Percentiles rank a stretch among this genome's conserved stretches.
Conservation (phyloP, 768 basidiomycete species). For the Dacryopinax primogenitus region DNA sequence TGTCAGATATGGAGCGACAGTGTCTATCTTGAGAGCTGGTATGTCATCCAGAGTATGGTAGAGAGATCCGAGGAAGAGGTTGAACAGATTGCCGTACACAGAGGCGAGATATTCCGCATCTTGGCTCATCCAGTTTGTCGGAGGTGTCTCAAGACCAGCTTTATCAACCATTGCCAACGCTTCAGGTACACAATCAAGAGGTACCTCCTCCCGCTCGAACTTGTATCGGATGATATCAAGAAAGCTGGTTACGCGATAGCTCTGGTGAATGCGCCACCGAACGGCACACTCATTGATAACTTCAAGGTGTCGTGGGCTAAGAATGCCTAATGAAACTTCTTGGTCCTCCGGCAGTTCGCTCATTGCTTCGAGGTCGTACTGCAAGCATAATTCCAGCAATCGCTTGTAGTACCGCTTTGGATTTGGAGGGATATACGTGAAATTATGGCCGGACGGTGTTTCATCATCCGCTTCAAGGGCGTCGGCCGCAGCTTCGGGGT, state of each 20-base stretch:
- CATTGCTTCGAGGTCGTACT: conserved; percentile 79
- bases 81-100: conserved; percentile 65
- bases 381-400: conserved; percentile 68
- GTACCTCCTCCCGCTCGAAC: conserved; percentile 81
- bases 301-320: conserved; percentile 65
- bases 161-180: conserved; percentile 63
- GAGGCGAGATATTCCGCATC: conserved; percentile 62
- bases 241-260: conserved; percentile 68
- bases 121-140: conserved; percentile 62
- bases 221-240: conserved; percentile 74
- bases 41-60: conserved; percentile 73
- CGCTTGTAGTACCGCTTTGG: conserved; percentile 75
- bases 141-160: conserved; percentile 52
- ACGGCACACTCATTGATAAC: conserved; percentile 78
- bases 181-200: conserved; percentile 88
- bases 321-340: conserved; percentile 85
- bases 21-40: conserved; percentile 58
- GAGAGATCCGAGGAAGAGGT: conserved; percentile 68
- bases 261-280: conserved; percentile 76
- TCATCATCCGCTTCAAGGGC: conserved; percentile 52
- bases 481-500: conserved; percentile 28
- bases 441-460: conserved; percentile 57
- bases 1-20: conserved; percentile 48
- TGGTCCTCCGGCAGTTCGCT: conserved; percentile 66
- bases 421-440: conserved; percentile 83